phyloP scores from a whole-genome alignment of 2,329 filamentous ascomycete species.

The Claviceps spartinae region DNA sequence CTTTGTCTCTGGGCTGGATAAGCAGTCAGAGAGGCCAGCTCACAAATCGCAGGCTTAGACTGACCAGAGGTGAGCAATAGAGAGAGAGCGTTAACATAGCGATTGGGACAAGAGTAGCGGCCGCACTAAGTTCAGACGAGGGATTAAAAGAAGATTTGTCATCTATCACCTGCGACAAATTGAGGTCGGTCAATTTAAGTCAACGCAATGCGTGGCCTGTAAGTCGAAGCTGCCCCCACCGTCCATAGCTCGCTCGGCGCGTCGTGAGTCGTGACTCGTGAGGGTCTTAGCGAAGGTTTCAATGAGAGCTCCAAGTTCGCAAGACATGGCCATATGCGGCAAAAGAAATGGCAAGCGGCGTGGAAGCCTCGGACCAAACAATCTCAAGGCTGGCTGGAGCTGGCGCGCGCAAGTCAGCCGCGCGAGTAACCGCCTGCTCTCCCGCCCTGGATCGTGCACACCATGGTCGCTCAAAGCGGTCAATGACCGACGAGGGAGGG shows the following conservation, averaged over 20 bases:
- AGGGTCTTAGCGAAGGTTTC: no score
- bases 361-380: neutral
- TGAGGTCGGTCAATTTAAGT: neutral
- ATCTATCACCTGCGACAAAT: neutral
- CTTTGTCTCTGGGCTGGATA: no score
- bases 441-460: neutral
- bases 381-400: neutral
- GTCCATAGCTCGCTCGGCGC: neutral
- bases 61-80: no score
- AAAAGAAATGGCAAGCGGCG: neutral
- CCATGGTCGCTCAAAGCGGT: neutral
- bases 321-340: neutral
- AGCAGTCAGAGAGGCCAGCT: no score
- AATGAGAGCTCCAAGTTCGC: neutral
- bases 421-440: neutral
- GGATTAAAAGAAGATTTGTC: neutral
- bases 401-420: neutral
- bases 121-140: neutral
- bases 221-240: neutral
- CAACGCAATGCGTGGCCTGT: neutral
- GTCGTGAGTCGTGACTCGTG: neutral
- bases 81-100: no score
- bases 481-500: neutral
- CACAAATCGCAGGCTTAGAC: no score
- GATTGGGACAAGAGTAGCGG: no score